Evolutionary conservation across 106 monocot genomes (phyloP).

Genomic region (Triglochin maritima): DNA sequence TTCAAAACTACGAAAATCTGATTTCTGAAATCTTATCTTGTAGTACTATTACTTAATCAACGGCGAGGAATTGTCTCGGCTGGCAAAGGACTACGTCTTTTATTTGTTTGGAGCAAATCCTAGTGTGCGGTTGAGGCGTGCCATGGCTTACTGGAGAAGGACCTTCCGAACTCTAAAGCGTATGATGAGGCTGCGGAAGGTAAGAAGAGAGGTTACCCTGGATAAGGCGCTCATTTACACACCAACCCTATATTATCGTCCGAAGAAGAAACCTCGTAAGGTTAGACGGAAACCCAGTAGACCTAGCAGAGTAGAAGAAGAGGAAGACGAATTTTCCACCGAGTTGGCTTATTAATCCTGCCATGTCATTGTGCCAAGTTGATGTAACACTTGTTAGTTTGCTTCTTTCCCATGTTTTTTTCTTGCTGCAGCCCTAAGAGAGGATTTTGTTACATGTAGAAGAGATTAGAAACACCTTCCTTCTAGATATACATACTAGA

Average conservation of each 20-base stretch:
- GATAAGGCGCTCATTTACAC: constrained; percentile 23
- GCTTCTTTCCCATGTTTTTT: too few species aligned
- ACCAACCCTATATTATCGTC: constrained; percentile 11
- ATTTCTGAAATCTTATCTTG: constrained; percentile 4
- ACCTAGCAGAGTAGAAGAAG: not conserved
- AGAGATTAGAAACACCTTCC: too few species aligned
- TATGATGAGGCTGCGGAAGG: constrained; percentile 12
- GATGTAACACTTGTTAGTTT: too few species aligned
- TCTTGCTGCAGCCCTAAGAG: too few species aligned
- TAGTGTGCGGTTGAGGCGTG: constrained; percentile 37
- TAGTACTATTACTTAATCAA: constrained; percentile 80
- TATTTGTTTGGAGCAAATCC: constrained; percentile 44
- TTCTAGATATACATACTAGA: too few species aligned
- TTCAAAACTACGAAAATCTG: too few species aligned
- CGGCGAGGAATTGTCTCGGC: constrained; percentile 52
- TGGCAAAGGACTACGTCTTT: constrained; percentile 61
- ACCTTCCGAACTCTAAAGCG: constrained; percentile 13
- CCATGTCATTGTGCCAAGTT: too few species aligned
- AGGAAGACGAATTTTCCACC: too few species aligned
- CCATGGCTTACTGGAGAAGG: constrained; percentile 35
- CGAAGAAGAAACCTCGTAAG: constrained; percentile 34
- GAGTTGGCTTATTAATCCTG: too few species aligned
- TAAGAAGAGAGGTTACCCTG: constrained; percentile 21
- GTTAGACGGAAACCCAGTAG: not conserved
- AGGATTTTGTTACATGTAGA: too few species aligned